Percentiles rank a stretch among this genome's conserved stretches.
These are phyloP conservation scores for Dysphania ambrosioides DNA, from an alignment of 148 eudicot genomes.

Conservation along the genomic window DNA sequence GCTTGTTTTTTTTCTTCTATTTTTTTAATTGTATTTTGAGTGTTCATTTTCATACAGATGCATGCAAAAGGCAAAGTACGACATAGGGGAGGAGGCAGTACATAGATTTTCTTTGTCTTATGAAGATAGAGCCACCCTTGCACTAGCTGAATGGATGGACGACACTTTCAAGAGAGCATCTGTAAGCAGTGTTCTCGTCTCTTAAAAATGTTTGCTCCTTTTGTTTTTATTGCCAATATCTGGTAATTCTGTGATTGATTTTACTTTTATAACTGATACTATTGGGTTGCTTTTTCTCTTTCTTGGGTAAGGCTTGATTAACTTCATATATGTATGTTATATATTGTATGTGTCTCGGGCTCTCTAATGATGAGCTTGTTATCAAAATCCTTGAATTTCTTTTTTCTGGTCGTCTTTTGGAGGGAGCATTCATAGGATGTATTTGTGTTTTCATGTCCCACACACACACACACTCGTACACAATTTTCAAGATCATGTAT, in stretches of 20 bases:
- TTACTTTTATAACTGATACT: neutral
- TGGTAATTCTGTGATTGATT: neutral
- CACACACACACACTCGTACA: too few species aligned
- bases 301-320: neutral
- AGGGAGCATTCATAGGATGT: too few species aligned
- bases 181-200: slow-evolving; percentile 44
- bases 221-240: neutral
- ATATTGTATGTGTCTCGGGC: too few species aligned
- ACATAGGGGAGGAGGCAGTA: slow-evolving; percentile 96
- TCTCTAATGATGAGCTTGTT: too few species aligned
- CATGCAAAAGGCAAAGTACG: slow-evolving; percentile 92
- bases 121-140: slow-evolving; percentile 95
- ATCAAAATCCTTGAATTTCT: too few species aligned
- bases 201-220: neutral
- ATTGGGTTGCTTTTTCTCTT: neutral
- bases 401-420: too few species aligned
- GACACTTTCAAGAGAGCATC: slow-evolving; percentile 76
- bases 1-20: neutral
- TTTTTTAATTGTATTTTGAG: neutral
- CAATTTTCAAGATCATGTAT: too few species aligned
- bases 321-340: neutral
- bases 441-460: too few species aligned
- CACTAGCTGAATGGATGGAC: slow-evolving; percentile 96
- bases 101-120: slow-evolving; percentile 83
- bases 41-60: slow-evolving; percentile 50